phyloP scores from a whole-genome alignment of 208 protist species.

The Crithidia brevicula region DNA sequence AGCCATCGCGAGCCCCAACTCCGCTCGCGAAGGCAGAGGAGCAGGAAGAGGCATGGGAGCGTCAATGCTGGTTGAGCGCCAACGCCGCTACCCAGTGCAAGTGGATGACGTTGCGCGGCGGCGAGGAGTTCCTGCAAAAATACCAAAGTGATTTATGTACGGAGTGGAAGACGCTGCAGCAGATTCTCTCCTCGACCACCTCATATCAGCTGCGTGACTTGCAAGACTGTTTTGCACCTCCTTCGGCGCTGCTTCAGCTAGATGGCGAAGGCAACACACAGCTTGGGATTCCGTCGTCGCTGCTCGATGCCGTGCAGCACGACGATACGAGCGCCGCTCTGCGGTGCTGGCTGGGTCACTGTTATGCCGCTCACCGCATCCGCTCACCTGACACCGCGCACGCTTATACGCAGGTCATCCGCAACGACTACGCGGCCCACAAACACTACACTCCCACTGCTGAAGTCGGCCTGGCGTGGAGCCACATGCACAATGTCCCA shows the following conservation, averaged over 20 bases:
- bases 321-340: constrained; percentile 37
- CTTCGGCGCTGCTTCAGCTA: background rate
- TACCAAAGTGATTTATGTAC: background rate
- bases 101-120: constrained; percentile 24
- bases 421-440: constrained; percentile 17
- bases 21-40: background rate
- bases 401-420: constrained; percentile 38
- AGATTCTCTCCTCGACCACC: background rate
- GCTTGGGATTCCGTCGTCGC: constrained; percentile 5
- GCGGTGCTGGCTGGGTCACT: constrained; percentile 46
- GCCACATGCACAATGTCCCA: constrained; percentile 19
- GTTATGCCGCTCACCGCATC: constrained; percentile 30
- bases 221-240: background rate
- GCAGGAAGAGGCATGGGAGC: background rate
- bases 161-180: constrained; percentile 11
- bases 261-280: constrained; percentile 6
- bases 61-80: constrained; percentile 18
- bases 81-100: constrained; percentile 11
- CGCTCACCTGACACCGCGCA: constrained; percentile 41
- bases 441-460: constrained; percentile 17
- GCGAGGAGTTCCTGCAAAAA: constrained; percentile 15
- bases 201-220: background rate
- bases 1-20: background rate
- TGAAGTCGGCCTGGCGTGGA: constrained; percentile 34
- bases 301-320: constrained; percentile 32